Base-by-base conservation (phyloP, 2,329 filamentous ascomycete species). In the Penicillium sumatraense region DNA sequence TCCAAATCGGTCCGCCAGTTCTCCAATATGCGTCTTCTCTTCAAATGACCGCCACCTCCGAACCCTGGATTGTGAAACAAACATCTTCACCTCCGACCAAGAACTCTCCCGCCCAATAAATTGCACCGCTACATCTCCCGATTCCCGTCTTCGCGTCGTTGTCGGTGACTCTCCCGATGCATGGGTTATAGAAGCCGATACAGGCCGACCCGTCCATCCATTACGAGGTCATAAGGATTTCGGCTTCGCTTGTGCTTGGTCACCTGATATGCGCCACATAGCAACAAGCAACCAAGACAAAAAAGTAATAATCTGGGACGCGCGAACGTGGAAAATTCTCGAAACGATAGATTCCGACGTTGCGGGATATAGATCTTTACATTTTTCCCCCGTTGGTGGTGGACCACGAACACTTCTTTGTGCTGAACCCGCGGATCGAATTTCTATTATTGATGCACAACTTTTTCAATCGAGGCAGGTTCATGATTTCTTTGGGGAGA, bases 41-140 rank as follows among this genome's bases (percentile, higher is more conserved):
- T 85, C 83, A 3, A 86, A 86, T 62, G 84, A 86, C 67, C 70
- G 75, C 36, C 78, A 78, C 36, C 69, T 86, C 11, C 81, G 83
- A 8, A 70, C 82, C 24, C 75, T 86, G 26, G 83, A 86, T 64
- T 79, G 79, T 62, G 72, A 70, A 29, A 82, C 74, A 4, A 76
- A 78, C 59, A 69, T 67, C 21, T 77, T 79, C 53, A 50, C 73
- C 10, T 63, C 66, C 14, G 68, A 69, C 26, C 72, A 78, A 47
- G 67, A 68, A 35, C 71, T 77, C 18, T 68, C 69, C 11, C 72
- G 71, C 10, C 72, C 73, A 20, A 72, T 79, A 49, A 79, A 79
- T 54, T 79, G 77, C 65, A 76, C 77, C 16, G 71, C 74, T 33
- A 79, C 76, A 0, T 77, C 76, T 11, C 71, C 70, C 0, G 76